Base-by-base conservation (phyloP, 805 yeast genomes). In the Metschnikowia proteae region DNA sequence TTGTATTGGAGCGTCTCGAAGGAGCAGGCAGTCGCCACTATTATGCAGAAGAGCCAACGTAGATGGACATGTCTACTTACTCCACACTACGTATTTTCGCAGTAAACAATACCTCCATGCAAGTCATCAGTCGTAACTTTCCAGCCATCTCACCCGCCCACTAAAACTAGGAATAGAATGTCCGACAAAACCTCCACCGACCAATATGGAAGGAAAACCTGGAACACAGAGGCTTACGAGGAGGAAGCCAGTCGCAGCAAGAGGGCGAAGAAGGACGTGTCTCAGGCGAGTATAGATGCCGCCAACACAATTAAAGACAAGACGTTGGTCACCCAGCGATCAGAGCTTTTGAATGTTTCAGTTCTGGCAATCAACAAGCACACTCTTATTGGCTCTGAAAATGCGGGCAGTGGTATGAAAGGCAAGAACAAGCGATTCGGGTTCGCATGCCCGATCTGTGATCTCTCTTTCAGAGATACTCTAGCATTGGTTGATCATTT, bases 401-500 rank as follows among this genome's bases (percentile, higher is more conserved):
- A 34, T 25, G 30, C 45, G 13, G 38, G 38, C 3, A 34, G 17
- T 27, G 38, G 38, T 7, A 34, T 42, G 23, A 35, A 32, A 28
- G 73, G 61, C 46, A 65, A 56, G 38, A 70, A 52, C 81, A 89
- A 46, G 76, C 80, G 86, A 26, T 87, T 88, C 51, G 97, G 97
- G 23, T 92, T 92, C 66, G 79, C 79, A 57, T 94, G 99, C 66
- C 86, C 84, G 8, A 64, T 80, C 1, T 94, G 99, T 65, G 80
- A 84, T 53, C 64, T 88, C 49, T 84, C 92, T 2, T 92, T 81
- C 67, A 83, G 89, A 60, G 97, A 94, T 62, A 85, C 86, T 48
- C 68, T 89, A 56, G 86, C 89, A 52, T 82, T 83, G 62, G 75
- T 88, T 3, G 95, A 91, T 61, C 98, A 94, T 68, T 70, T 88